These are phyloP conservation scores for Gymnopilus junonius DNA, from an alignment of 768 basidiomycete genomes.

Conservation along the genomic window DNA sequence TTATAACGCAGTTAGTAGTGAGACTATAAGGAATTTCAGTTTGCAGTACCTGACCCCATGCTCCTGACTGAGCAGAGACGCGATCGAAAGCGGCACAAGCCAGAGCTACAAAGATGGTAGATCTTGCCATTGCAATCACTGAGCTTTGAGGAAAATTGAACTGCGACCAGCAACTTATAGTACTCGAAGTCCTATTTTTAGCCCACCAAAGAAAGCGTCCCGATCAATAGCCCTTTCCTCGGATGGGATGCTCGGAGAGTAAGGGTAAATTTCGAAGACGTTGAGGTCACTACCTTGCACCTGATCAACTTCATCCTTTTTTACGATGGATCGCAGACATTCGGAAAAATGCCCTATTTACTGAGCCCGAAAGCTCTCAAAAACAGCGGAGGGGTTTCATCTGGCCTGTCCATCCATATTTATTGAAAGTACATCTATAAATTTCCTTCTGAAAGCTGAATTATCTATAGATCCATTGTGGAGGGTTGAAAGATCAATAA, in stretches of 20 bases:
- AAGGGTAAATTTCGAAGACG: not conserved
- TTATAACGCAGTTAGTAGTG: not conserved
- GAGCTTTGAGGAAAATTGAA: not conserved
- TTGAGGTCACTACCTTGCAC: not conserved
- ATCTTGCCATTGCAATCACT: conserved; percentile 13
- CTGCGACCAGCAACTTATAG: conserved; percentile 11
- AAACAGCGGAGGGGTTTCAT: not conserved
- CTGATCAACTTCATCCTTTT: not conserved
- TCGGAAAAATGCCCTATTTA: not conserved
- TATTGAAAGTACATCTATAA: too few relatives aligned
- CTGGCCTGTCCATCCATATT: not conserved
- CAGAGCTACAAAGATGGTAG: conserved; percentile 11
- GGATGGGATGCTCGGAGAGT: conserved; percentile 20
- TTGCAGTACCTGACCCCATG: conserved; percentile 42
- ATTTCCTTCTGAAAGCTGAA: too few relatives aligned
- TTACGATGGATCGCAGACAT: not conserved
- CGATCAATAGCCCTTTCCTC: conserved; percentile 45
- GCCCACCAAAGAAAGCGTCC: conserved; percentile 10
- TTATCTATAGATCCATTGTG: too few relatives aligned
- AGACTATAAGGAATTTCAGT: not conserved
- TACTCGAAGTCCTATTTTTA: not conserved
- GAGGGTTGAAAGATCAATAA: not conserved
- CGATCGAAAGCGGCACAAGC: conserved; percentile 7
- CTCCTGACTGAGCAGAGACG: conserved; percentile 23
- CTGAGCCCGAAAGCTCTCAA: not conserved